phyloP scores from a whole-genome alignment of 2,329 filamentous ascomycete genomes.

The Fusarium miscanthi region DNA sequence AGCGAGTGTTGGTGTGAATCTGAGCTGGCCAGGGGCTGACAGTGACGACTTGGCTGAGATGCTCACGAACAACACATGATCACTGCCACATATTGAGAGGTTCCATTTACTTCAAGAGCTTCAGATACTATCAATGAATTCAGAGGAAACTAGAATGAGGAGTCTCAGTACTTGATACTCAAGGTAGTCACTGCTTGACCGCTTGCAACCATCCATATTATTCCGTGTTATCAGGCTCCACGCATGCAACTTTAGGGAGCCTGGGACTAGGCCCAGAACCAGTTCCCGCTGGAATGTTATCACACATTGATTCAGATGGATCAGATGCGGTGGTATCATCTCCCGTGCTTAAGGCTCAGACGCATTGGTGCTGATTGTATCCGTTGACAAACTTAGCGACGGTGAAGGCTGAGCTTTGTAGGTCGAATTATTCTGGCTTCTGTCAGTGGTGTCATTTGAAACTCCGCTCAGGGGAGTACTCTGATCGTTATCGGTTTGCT shows the following conservation, averaged over 20 bases:
- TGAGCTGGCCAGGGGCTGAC: background rate
- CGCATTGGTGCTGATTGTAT: background rate
- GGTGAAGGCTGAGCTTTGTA: background rate
- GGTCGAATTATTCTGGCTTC: background rate
- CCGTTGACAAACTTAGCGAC: background rate
- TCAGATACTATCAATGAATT: background rate
- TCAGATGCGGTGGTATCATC: background rate
- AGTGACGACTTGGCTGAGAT: conserved; percentile 12
- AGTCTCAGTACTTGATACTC: background rate
- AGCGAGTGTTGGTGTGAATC: background rate
- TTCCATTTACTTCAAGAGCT: background rate
- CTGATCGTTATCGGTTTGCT: background rate
- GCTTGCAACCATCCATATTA: conserved; percentile 8
- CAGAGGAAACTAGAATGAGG: background rate
- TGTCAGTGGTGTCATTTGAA: background rate
- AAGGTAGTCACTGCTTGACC: background rate
- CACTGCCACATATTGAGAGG: background rate
- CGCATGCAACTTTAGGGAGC: background rate
- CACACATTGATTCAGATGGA: no score
- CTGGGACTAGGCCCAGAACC: background rate
- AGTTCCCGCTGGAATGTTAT: background rate
- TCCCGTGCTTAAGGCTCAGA: background rate
- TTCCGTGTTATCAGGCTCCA: background rate
- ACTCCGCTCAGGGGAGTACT: background rate
- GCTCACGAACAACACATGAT: background rate